Evolutionary conservation across 2,329 filamentous ascomycete genomes (phyloP).

Genomic region (Hawksworthiomyces lignivorus): DNA sequence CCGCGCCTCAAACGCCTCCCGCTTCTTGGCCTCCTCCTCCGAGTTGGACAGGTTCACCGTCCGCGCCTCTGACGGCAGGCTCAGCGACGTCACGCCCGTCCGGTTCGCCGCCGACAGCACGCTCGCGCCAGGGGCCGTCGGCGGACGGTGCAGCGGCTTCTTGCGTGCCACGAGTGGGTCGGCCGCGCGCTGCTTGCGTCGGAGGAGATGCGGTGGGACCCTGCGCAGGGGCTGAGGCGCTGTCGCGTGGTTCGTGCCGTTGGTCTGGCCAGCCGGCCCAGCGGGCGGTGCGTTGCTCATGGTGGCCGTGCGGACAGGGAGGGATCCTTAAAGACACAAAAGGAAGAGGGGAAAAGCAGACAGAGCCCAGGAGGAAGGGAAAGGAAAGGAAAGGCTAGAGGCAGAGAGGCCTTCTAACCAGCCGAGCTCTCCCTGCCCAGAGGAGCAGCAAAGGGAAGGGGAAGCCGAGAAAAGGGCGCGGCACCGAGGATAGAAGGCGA

Average conservation of each 20-base stretch:
- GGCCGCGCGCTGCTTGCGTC: conserved; percentile 40
- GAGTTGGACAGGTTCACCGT: conserved; percentile 9
- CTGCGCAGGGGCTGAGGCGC: conserved; percentile 19
- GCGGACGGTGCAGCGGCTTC: conserved; percentile 34
- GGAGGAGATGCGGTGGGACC: conserved; percentile 27
- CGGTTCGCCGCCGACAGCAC: conserved; percentile 12
- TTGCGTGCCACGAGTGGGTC: conserved; percentile 61
- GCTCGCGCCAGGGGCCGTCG: conserved; percentile 14
- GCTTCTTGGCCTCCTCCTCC: conserved; percentile 18
- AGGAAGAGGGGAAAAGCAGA: background rate
- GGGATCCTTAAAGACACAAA: background rate
- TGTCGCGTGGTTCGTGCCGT: conserved; percentile 1
- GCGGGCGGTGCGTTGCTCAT: conserved; percentile 40
- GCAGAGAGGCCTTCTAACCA: too few species aligned
- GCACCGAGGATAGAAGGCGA: background rate
- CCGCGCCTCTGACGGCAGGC: conserved; percentile 14
- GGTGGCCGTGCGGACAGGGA: conserved; percentile 8
- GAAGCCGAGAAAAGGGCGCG: too few species aligned
- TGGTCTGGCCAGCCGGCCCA: conserved; percentile 19
- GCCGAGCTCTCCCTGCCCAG: too few species aligned
- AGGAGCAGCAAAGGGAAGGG: too few species aligned
- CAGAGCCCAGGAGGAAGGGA: background rate
- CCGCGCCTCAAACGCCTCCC: conserved; percentile 30
- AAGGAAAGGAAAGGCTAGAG: too few species aligned
- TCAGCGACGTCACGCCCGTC: conserved; percentile 10